phyloP scores from a whole-genome alignment of 1,284 basidiomycete species.

The Austroboletus rostrupii region DNA sequence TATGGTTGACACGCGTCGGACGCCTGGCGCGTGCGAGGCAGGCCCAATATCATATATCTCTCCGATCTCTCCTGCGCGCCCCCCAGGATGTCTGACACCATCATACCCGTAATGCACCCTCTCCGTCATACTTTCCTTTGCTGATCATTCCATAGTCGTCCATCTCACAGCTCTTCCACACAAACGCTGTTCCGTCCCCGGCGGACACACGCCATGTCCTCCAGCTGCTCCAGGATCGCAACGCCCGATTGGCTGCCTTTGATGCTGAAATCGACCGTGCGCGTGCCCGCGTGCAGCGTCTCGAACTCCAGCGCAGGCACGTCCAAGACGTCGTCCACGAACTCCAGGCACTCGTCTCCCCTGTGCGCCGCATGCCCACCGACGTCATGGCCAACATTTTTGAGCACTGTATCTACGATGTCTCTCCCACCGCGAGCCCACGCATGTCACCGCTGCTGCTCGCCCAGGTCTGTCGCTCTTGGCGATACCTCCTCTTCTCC shows the following conservation, averaged over 20 bases:
- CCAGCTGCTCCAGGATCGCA: slow-evolving; percentile 19
- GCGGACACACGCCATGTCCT: slow-evolving; percentile 16
- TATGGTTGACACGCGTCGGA: not conserved
- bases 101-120: no score
- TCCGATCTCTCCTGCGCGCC: not conserved
- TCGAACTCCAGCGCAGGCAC: slow-evolving; percentile 17
- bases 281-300: slow-evolving; percentile 15
- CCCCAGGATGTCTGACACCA: no score
- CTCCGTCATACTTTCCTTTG: slow-evolving; percentile 1
- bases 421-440: slow-evolving; percentile 10
- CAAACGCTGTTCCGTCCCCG: slow-evolving; percentile 26
- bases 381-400: slow-evolving; percentile 28
- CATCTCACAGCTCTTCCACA: slow-evolving; percentile 27
- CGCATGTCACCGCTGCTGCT: slow-evolving; percentile 22
- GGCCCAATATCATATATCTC: slow-evolving; percentile 1
- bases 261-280: slow-evolving; percentile 20
- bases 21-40: not conserved
- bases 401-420: slow-evolving; percentile 20
- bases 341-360: slow-evolving; percentile 29
- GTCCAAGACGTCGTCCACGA: slow-evolving; percentile 19
- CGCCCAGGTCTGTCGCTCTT: slow-evolving; percentile 27
- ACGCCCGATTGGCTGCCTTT: slow-evolving; percentile 10
- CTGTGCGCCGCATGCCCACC: slow-evolving; percentile 30
- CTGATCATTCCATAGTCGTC: slow-evolving; percentile 13
- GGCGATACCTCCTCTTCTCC: slow-evolving; percentile 28